Percentiles rank a stretch among this genome's conserved stretches.
Conservation (phyloP, 2,329 filamentous ascomycete genomes). For the Penicillium sp. region DNA sequence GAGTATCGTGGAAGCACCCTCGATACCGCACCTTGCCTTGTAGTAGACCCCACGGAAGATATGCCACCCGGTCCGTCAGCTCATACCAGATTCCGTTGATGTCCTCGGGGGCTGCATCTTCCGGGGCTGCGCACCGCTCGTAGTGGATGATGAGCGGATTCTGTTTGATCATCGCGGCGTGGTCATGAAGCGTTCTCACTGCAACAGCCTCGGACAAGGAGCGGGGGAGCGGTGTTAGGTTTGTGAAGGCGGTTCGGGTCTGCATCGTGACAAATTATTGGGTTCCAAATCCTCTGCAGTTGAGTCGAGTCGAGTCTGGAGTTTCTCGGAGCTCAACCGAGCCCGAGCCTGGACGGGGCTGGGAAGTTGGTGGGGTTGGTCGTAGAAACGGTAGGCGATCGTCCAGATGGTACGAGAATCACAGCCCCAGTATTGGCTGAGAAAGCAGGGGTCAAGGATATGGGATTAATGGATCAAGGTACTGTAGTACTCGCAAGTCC, state of each 20-base stretch:
- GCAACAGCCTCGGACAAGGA: slow-evolving; percentile 68
- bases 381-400: not conserved
- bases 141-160: slow-evolving; percentile 78
- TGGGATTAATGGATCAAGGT: not conserved
- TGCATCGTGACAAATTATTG: slow-evolving; percentile 13
- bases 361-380: not conserved
- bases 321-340: not conserved
- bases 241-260: slow-evolving; percentile 4
- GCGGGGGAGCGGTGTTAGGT: slow-evolving; percentile 24
- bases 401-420: not conserved
- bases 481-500: not conserved
- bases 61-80: slow-evolving; percentile 73
- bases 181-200: slow-evolving; percentile 71
- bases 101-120: slow-evolving; percentile 69
- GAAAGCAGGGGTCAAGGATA: not conserved
- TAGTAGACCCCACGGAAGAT: slow-evolving; percentile 66
- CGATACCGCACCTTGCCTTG: slow-evolving; percentile 72
- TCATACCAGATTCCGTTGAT: slow-evolving; percentile 72
- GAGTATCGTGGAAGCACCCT: slow-evolving; percentile 74
- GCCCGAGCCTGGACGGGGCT: not conserved
- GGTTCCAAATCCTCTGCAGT: not conserved
- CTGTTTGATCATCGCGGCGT: slow-evolving; percentile 79
- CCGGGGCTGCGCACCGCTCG: slow-evolving; percentile 66
- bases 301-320: not conserved
- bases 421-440: not conserved